Evolutionary conservation across 441 rosid genomes (phyloP).

Genomic region (Theobroma grandiflorum): DNA sequence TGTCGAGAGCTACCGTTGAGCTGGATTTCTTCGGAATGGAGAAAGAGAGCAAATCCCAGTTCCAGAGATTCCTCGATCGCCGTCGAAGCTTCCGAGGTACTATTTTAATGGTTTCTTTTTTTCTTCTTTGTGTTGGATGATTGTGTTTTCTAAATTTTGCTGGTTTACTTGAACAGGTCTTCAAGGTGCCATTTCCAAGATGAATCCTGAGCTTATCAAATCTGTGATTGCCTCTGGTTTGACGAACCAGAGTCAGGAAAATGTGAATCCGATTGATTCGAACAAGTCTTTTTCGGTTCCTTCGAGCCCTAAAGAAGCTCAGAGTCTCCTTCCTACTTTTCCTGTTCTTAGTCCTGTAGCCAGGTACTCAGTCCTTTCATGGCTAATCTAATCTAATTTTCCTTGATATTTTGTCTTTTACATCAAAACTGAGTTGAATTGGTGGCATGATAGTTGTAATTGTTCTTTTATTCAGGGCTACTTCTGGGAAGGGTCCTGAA

Average conservation of each 20-base stretch:
- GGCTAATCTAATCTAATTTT: not conserved
- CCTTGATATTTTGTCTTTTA: too few relatives aligned
- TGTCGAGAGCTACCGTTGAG: slow-evolving; percentile 70
- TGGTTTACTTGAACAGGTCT: slow-evolving; percentile 46
- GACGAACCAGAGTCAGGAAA: slow-evolving; percentile 13
- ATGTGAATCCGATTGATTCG: slow-evolving; percentile 25
- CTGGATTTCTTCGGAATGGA: slow-evolving; percentile 80
- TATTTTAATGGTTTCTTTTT: not conserved
- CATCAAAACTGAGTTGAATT: not conserved
- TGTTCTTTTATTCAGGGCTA: slow-evolving; percentile 28
- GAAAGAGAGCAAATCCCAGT: slow-evolving; percentile 53
- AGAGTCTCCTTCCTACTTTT: slow-evolving; percentile 34
- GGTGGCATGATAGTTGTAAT: not conserved
- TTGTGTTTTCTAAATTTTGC: not conserved
- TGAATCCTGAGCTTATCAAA: slow-evolving; percentile 75
- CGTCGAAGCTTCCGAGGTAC: slow-evolving; percentile 81
- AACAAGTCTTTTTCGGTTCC: slow-evolving; percentile 50
- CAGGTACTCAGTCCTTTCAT: slow-evolving; percentile 39
- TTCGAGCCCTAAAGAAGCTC: slow-evolving; percentile 55
- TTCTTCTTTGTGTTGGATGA: too few relatives aligned
- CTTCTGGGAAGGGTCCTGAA: slow-evolving; percentile 35
- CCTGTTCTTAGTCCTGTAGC: slow-evolving; percentile 46
- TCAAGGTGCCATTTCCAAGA: slow-evolving; percentile 85
- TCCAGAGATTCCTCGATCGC: slow-evolving; percentile 57
- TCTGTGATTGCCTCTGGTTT: slow-evolving; percentile 66